These are phyloP conservation scores for Kwoniella bestiolae DNA, from an alignment of 768 basidiomycete genomes.

Conservation along the genomic window DNA sequence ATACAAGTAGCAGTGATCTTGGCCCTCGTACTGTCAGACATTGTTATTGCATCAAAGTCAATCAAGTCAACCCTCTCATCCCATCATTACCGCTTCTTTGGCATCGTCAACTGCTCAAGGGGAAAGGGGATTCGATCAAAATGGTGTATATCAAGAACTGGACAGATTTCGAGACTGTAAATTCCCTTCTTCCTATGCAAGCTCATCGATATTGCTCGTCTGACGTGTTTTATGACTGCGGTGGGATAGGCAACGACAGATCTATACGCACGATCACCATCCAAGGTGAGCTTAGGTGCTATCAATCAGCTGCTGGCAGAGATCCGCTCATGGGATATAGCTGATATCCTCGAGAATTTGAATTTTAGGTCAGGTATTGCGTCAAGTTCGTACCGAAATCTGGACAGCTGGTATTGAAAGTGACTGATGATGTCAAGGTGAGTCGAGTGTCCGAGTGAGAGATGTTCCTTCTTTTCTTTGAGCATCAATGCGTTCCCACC, in stretches of 20 bases:
- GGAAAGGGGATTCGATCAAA: neutral
- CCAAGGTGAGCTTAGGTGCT: slow-evolving; percentile 63
- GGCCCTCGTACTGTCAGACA: too few relatives aligned
- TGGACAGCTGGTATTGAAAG: slow-evolving; percentile 87
- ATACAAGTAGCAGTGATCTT: too few relatives aligned
- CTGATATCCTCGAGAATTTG: neutral
- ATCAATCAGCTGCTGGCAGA: neutral
- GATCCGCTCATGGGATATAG: neutral
- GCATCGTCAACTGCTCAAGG: too few relatives aligned
- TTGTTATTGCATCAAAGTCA: too few relatives aligned
- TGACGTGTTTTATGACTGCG: neutral
- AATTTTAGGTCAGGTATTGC: slow-evolving; percentile 76
- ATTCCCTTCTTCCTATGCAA: neutral
- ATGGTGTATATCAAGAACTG: slow-evolving; percentile 58
- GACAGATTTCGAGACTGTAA: slow-evolving; percentile 56
- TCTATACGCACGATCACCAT: slow-evolving; percentile 78
- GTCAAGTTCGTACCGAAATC: slow-evolving; percentile 88
- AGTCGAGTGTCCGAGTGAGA: slow-evolving; percentile 42
- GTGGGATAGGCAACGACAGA: slow-evolving; percentile 84
- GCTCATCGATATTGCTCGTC: neutral
- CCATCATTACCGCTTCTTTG: too few relatives aligned
- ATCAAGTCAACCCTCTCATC: too few relatives aligned
- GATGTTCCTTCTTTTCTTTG: neutral
- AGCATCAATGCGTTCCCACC: neutral
- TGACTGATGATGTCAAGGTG: slow-evolving; percentile 88